A percentile compares a stretch with the other conserved stretches of the same genome.
Conservation (phyloP, 2,329 filamentous ascomycete genomes). For the Myriosclerotinia curreyana region DNA sequence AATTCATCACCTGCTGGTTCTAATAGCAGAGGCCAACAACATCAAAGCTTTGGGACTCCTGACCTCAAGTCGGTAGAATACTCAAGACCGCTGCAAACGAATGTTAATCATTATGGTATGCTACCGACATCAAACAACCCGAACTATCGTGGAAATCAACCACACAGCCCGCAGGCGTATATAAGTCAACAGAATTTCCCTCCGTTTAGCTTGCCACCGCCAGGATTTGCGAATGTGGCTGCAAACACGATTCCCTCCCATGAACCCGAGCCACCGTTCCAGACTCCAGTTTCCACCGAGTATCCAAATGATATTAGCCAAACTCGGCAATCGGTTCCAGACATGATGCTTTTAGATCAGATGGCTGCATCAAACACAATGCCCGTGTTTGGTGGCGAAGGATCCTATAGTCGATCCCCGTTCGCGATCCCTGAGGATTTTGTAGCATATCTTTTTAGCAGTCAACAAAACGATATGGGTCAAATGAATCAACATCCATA, state of each 20-base stretch:
- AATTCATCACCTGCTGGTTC: conserved; percentile 27
- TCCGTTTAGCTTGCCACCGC: conserved; percentile 60
- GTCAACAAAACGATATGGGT: conserved; percentile 54
- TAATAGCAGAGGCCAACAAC: conserved; percentile 30
- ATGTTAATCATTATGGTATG: conserved; percentile 50
- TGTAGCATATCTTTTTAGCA: conserved; percentile 79
- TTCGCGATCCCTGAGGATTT: conserved; percentile 86
- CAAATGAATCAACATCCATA: conserved; percentile 50
- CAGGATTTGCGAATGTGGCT: conserved; percentile 50
- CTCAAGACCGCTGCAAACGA: conserved; percentile 49
- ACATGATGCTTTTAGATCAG: conserved; percentile 60
- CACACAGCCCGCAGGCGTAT: conserved; percentile 49
- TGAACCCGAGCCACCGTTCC: conserved; percentile 35
- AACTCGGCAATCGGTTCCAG: conserved; percentile 40
- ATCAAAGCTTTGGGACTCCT: conserved; percentile 37
- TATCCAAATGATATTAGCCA: conserved; percentile 40
- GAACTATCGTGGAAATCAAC: conserved; percentile 43
- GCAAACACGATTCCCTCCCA: conserved; percentile 39
- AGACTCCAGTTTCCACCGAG: conserved; percentile 35
- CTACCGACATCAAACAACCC: conserved; percentile 53
- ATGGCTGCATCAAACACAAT: conserved; percentile 66
- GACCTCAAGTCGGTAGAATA: conserved; percentile 40
- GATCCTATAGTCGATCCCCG: conserved; percentile 73
- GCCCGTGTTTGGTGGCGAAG: conserved; percentile 83
- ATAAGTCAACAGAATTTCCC: conserved; percentile 60